Conservation (phyloP, 2,329 filamentous ascomycete species). For the Coniochaeta hoffmannii region DNA sequence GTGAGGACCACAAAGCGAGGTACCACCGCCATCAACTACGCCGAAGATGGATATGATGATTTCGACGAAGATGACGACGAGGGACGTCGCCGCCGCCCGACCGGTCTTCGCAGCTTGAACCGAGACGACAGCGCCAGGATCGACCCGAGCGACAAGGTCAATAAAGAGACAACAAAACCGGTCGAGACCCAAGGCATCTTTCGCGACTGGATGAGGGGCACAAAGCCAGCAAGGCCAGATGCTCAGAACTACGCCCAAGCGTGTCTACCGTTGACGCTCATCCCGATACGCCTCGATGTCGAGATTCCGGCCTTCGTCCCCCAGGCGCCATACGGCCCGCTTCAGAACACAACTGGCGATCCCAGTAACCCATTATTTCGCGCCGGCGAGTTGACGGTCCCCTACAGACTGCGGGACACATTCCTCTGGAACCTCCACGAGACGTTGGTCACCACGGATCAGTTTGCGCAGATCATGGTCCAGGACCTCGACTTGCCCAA, state of each 20-base stretch:
- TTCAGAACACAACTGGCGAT: slow-evolving; percentile 59
- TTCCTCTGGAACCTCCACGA: slow-evolving; percentile 98
- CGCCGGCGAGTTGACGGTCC: slow-evolving; percentile 68
- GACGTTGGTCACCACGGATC: slow-evolving; percentile 85
- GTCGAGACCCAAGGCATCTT: slow-evolving; percentile 86
- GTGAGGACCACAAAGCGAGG: slow-evolving; percentile 93
- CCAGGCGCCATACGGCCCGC: slow-evolving; percentile 50
- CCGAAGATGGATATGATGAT: slow-evolving; percentile 90
- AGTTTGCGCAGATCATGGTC: slow-evolving; percentile 85
- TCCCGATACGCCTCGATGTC: slow-evolving; percentile 93
- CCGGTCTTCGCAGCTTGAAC: slow-evolving; percentile 74
- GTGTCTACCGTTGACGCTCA: slow-evolving; percentile 77
- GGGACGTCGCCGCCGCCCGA: slow-evolving; percentile 68
- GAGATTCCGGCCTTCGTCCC: slow-evolving; percentile 77
- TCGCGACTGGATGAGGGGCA: slow-evolving; percentile 90
- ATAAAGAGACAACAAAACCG: slow-evolving; percentile 72
- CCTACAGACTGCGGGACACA: slow-evolving; percentile 86
- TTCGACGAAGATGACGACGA: slow-evolving; percentile 67
- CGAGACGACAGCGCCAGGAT: slow-evolving; percentile 63
- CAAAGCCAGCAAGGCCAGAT: slow-evolving; percentile 46
- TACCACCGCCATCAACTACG: slow-evolving; percentile 95
- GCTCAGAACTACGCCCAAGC: slow-evolving; percentile 58
- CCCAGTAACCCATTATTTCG: slow-evolving; percentile 72
- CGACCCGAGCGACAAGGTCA: slow-evolving; percentile 66
- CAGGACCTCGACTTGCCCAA: slow-evolving; percentile 90